These are phyloP conservation scores for Saccharomycopsis javanensis DNA, from an alignment of 805 yeast species.

Conservation along the genomic window DNA sequence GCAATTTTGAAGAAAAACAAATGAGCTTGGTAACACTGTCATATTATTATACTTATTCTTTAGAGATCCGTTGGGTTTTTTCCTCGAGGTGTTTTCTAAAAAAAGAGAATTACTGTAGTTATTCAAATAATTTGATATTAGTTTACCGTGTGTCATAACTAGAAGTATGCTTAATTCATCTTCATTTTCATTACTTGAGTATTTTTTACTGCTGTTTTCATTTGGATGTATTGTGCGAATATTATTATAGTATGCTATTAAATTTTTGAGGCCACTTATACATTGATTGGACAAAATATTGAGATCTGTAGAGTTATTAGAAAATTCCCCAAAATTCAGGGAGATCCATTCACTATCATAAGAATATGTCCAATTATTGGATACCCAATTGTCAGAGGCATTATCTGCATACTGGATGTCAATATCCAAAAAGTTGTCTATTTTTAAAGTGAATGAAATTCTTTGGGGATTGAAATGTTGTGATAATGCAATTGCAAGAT, in stretches of 20 bases:
- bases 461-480: neutral
- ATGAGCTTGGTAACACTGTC: slow-evolving; percentile 12
- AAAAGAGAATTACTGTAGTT: slow-evolving; percentile 3
- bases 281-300: slow-evolving; percentile 7
- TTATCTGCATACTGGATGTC: slow-evolving; percentile 1
- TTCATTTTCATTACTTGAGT: neutral
- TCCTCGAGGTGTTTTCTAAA: neutral
- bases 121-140: slow-evolving; percentile 15
- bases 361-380: neutral
- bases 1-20: slow-evolving; percentile 7
- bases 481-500: neutral
- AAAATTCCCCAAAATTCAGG: neutral
- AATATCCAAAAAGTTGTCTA: slow-evolving; percentile 11
- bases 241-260: slow-evolving; percentile 4
- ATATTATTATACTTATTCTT: slow-evolving; percentile 2
- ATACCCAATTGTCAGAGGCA: neutral
- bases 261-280: slow-evolving; percentile 3
- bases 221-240: neutral
- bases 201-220: neutral
- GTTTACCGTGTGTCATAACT: slow-evolving; percentile 11
- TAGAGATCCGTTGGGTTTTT: neutral
- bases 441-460: slow-evolving; percentile 1
- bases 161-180: neutral
- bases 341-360: neutral
- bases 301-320: neutral